Conservation (phyloP, 2,329 filamentous ascomycete species). For the Capronia coronata region DNA sequence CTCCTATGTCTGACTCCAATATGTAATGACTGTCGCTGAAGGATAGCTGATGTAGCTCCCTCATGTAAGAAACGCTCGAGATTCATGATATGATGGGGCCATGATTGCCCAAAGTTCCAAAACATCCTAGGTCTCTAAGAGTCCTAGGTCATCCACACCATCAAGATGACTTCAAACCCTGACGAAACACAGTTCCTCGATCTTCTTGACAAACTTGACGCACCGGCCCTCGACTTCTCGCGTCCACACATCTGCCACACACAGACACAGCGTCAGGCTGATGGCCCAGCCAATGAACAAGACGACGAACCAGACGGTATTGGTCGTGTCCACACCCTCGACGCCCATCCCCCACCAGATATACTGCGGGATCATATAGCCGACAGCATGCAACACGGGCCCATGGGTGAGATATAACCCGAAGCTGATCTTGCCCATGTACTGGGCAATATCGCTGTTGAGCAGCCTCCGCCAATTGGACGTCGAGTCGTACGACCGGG, state of each 20-base stretch:
- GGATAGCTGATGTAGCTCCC: too few relatives aligned
- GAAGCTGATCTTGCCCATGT: conserved; percentile 57
- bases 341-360: neutral
- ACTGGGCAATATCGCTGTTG: conserved; percentile 53
- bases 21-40: too few relatives aligned
- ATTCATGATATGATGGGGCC: too few relatives aligned
- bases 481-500: neutral
- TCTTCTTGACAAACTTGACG: neutral
- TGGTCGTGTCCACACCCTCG: neutral
- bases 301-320: neutral
- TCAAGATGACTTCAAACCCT: too few relatives aligned
- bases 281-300: neutral
- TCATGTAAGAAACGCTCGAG: too few relatives aligned
- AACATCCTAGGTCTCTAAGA: too few relatives aligned
- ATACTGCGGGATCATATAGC: conserved; percentile 4
- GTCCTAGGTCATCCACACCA: too few relatives aligned
- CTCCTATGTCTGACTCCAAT: too few relatives aligned
- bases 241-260: conserved; percentile 4
- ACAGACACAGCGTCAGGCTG: conserved; percentile 3
- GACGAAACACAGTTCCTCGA: neutral
- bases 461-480: conserved; percentile 39
- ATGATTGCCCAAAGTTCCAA: too few relatives aligned
- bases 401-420: conserved; percentile 60
- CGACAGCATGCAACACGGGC: conserved; percentile 43
- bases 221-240: conserved; percentile 1